Base-by-base conservation (phyloP, 371 early-diverging fungal species). In the Enteropsectra breve region DNA sequence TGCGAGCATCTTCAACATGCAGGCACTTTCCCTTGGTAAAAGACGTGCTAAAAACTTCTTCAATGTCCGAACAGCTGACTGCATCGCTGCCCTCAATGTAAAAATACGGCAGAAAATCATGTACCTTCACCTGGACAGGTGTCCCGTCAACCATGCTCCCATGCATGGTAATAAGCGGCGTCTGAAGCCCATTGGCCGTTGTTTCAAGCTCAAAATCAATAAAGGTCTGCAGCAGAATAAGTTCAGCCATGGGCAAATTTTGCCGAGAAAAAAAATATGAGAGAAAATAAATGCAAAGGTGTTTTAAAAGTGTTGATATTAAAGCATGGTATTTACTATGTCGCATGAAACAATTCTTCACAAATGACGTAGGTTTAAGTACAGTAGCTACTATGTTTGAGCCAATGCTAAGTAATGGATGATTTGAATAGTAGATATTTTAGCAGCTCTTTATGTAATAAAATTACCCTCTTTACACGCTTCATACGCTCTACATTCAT, bases 31-130 rank as follows among this genome's bases (percentile, higher is more conserved):
- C 71, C 46, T 66, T 70, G 11, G 54, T 24, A 46, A 38, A 70
- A 40, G 33, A 61, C 21, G 45, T 50, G 52, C 62, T 49, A 56
- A 66, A 45, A 11, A 29, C 45, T 13, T 70, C 52, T 32, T 70
- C 63, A 24, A 92, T 92, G 0, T 90, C 88, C 6, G 90, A 40
- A 24, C 32, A 28, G 24, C 28, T 55, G n/a, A n/a, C n/a, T n/a
- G n/a, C n/a, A 40, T 54, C 49, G 5, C 36, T 34, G n/a, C 67
- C 34, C 57, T 70, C 87, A 13, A 92, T 85, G 77, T 94, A 97
- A 70, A 96, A 88, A 78, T 96, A 93, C 4, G 93, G 93, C 21
- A 83, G 77, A 75, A 94, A 96, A 0, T 89, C 90, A 21, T 83
- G 83, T 1, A 94, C 91, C 81, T 89, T 88, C 68, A 93, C 91